Evolutionary conservation across 306 rosid species (phyloP).

Genomic region (Castanospermum australe): DNA sequence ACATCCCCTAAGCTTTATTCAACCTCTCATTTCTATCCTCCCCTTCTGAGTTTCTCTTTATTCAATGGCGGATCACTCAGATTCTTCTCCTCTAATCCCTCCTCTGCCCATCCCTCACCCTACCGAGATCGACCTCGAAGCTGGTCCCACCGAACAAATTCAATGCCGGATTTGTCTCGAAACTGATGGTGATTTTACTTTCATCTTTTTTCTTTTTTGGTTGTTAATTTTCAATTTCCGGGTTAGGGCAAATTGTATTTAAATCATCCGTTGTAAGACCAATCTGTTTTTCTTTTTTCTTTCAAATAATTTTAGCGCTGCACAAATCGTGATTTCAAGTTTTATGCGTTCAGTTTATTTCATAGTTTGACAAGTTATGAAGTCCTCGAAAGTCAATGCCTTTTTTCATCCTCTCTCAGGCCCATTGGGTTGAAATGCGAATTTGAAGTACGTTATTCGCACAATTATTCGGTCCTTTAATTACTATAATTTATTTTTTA

Average conservation of each 20-base stretch:
- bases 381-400: background rate
- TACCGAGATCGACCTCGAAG: slow-evolving; percentile 93
- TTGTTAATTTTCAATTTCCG: slow-evolving; percentile 11
- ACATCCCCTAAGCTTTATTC: background rate
- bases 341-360: background rate
- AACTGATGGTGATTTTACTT: slow-evolving; percentile 68
- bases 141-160: slow-evolving; percentile 93
- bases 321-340: background rate
- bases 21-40: background rate
- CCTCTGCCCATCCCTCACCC: slow-evolving; percentile 60
- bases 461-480: background rate
- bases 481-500: no score
- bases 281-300: background rate
- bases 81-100: slow-evolving; percentile 75
- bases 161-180: slow-evolving; percentile 99
- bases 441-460: background rate
- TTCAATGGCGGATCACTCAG: slow-evolving; percentile 79
- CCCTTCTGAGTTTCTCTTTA: background rate
- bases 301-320: background rate
- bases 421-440: background rate
- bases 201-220: background rate
- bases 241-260: slow-evolving; percentile 25
- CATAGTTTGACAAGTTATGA: background rate
- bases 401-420: background rate
- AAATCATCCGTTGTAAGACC: background rate